Percentiles rank a stretch among this genome's conserved stretches.
Conservation (phyloP, 2,329 filamentous ascomycete species). For the Akanthomyces muscarius region DNA sequence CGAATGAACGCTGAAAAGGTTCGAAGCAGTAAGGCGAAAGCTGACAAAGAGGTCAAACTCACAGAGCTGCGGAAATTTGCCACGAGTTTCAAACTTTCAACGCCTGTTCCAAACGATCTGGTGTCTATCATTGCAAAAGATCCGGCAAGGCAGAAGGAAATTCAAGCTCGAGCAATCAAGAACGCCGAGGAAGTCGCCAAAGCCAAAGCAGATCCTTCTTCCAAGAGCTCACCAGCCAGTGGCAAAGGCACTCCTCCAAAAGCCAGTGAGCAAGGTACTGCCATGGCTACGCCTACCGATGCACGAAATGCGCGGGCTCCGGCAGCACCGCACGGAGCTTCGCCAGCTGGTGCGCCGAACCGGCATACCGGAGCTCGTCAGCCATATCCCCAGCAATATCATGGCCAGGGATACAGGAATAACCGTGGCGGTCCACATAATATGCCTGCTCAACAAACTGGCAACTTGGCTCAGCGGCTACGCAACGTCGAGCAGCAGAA, state of each 20-base stretch:
- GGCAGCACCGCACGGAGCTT: slow-evolving; percentile 31
- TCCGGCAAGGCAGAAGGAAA: slow-evolving; percentile 87
- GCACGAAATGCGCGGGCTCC: slow-evolving; percentile 32
- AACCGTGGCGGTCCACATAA: slow-evolving; percentile 44
- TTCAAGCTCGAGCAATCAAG: slow-evolving; percentile 80
- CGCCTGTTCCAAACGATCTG: slow-evolving; percentile 84
- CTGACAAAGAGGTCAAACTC: slow-evolving; percentile 86
- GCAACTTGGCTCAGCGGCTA: slow-evolving; percentile 47
- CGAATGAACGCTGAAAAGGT: slow-evolving; percentile 53
- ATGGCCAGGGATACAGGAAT: slow-evolving; percentile 45
- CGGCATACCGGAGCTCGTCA: slow-evolving; percentile 48
- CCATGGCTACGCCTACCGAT: slow-evolving; percentile 25
- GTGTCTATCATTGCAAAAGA: slow-evolving; percentile 96
- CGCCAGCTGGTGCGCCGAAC: slow-evolving; percentile 28
- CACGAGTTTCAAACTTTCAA: slow-evolving; percentile 87
- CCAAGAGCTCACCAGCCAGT: slow-evolving; percentile 19
- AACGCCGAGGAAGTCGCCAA: slow-evolving; percentile 63
- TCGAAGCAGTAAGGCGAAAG: slow-evolving; percentile 55
- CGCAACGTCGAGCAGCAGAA: slow-evolving; percentile 51
- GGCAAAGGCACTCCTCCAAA: slow-evolving; percentile 41
- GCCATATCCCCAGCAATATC: slow-evolving; percentile 45
- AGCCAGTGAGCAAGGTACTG: slow-evolving; percentile 40
- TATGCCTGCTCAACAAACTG: slow-evolving; percentile 39
- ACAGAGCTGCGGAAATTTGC: slow-evolving; percentile 96
- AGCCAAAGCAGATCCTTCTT: slow-evolving; percentile 44